Base-by-base conservation (phyloP, 495 filamentous ascomycete genomes). In the Penicillium lagena region DNA sequence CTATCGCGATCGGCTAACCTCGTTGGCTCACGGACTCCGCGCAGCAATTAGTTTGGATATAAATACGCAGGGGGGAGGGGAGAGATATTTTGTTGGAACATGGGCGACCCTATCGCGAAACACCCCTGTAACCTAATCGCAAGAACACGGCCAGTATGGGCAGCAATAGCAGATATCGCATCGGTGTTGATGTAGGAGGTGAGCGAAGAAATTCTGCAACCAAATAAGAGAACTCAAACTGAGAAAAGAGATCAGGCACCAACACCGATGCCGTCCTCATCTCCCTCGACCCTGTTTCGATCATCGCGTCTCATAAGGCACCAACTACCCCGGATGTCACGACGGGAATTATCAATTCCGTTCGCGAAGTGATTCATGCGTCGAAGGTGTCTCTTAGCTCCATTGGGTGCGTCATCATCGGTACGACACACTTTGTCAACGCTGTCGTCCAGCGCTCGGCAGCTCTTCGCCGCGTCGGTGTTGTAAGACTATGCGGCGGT, bases 381-480 rank as follows among this genome's bases (percentile, higher is more conserved):
- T 59, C 68, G 0, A 50, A 43, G n/a, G 60, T 79, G 31, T 47
- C 55, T 12, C 56, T 66, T 7, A 51, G 51, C 1, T 42, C 66
- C 4, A 68, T 83, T 31, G 71, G 68, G 7, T 76, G 70, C 47
- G 72, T 82, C 9, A 81, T 76, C 12, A 73, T 83, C 44, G 80
- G 80, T 2, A 83, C 80, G 6, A 82, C 79, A 1, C 76, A 78
- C 49, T 83, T 82, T 55, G 71, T 83, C 52, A 83, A 83, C 49
- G 79, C 80, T 9, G 74, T 83, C 36, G 63, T 81, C 1, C 60
- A 73, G 15, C 77, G 80, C 43, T 61, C 67, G 13, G 48, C 66
- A 7, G 63, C 75, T 2, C 55, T 81, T 12, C 62, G 61, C 7
- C 62, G 61, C 22, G 78, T 81, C 2, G 78, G 75, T 4, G 70